phyloP scores from a whole-genome alignment of 208 protist genomes.

The Leishmania tarentolae region DNA sequence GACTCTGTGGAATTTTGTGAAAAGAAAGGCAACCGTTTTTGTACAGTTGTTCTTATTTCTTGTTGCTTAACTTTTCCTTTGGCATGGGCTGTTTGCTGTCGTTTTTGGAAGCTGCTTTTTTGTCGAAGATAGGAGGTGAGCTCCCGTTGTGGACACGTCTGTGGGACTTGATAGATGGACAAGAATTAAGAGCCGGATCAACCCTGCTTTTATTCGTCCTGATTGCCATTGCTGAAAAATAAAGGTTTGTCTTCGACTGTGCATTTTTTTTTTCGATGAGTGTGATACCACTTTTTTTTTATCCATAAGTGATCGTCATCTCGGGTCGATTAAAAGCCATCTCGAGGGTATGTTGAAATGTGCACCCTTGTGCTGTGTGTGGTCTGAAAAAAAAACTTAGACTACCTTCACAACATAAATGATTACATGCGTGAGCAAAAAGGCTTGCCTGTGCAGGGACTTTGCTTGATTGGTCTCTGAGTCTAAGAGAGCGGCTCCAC shows the following conservation, averaged over 20 bases:
- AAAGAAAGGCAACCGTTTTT: background rate
- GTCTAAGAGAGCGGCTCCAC: background rate
- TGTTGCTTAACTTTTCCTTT: background rate
- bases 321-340: background rate
- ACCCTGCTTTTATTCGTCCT: background rate
- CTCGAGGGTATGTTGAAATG: background rate
- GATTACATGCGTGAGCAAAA: too few relatives aligned
- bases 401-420: too few relatives aligned
- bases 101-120: background rate
- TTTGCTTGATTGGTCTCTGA: background rate
- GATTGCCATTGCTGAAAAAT: background rate
- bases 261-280: background rate
- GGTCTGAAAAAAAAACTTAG: background rate
- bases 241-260: background rate
- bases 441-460: background rate
- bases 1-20: background rate
- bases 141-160: background rate
- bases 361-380: background rate
- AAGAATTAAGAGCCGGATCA: background rate
- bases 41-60: background rate
- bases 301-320: background rate
- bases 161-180: background rate
- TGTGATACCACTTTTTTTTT: slow-evolving; percentile 15
- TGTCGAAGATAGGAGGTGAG: background rate
- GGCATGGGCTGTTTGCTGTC: background rate